These are phyloP conservation scores for Penicillium cosmopolitanum DNA, from an alignment of 495 filamentous ascomycete genomes.

Conservation along the genomic window DNA sequence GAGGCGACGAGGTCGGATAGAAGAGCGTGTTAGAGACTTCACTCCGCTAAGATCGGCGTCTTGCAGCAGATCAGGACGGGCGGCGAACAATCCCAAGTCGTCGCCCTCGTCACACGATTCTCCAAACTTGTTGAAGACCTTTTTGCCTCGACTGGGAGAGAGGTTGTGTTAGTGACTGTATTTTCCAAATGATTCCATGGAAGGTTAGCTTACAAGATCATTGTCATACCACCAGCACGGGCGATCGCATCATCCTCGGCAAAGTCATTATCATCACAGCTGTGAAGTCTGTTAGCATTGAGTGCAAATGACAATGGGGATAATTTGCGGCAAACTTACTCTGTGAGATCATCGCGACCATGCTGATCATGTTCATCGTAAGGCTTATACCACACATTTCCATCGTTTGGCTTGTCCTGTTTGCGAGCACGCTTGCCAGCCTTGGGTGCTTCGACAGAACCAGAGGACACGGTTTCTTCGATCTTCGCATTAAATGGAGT, in stretches of 20 bases:
- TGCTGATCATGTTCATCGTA: background rate
- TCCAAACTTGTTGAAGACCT: constrained; percentile 67
- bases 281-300: background rate
- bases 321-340: background rate
- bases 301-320: background rate
- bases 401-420: background rate
- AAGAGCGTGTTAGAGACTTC: constrained; percentile 68
- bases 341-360: background rate
- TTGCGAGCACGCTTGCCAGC: constrained; percentile 6
- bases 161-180: constrained; percentile 26
- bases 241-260: background rate
- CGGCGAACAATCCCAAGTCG: constrained; percentile 48
- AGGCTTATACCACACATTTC: background rate
- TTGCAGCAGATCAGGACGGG: constrained; percentile 28
- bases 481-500: constrained; percentile 76
- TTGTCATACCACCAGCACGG: constrained; percentile 14
- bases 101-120: constrained; percentile 54
- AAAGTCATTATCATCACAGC: background rate
- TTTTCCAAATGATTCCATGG: constrained; percentile 56
- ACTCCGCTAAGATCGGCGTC: constrained; percentile 27
- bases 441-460: background rate
- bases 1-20: constrained; percentile 82
- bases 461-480: constrained; percentile 15
- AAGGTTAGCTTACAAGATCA: constrained; percentile 23
- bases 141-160: constrained; percentile 79